Evolutionary conservation across 2,329 filamentous ascomycete genomes (phyloP).

Genomic region (Pestalotiopsis sp.): DNA sequence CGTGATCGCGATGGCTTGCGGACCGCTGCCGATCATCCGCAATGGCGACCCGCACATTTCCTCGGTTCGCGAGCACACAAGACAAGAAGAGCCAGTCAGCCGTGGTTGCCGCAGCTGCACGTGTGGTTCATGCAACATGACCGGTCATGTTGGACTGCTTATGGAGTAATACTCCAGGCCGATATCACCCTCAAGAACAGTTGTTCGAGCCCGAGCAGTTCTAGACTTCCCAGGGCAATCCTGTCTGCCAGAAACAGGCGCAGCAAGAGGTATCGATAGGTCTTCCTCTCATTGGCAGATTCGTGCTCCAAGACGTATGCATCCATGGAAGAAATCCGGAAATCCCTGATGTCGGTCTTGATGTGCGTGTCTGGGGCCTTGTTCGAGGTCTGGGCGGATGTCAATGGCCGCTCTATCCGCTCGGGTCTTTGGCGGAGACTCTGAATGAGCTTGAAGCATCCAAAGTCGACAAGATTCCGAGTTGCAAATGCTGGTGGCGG

Average conservation of each 20-base stretch:
- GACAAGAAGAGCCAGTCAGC: not conserved
- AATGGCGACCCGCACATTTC: not conserved
- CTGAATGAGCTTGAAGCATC: slow-evolving; percentile 47
- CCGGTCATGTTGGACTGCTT: not conserved
- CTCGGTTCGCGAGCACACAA: not conserved
- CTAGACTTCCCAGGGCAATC: slow-evolving; percentile 39
- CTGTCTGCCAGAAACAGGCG: slow-evolving; percentile 48
- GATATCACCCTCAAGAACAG: slow-evolving; percentile 35
- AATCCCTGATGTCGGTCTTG: slow-evolving; percentile 46
- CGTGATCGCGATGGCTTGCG: not conserved
- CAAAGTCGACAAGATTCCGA: slow-evolving; percentile 39
- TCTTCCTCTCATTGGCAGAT: slow-evolving; percentile 26
- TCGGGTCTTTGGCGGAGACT: slow-evolving; percentile 44
- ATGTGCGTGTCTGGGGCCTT: slow-evolving; percentile 15
- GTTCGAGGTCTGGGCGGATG: slow-evolving; percentile 34
- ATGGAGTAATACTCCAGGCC: slow-evolving; percentile 32
- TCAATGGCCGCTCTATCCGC: slow-evolving; percentile 43
- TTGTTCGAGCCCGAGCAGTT: slow-evolving; percentile 35
- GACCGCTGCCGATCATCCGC: not conserved
- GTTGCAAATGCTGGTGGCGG: slow-evolving; percentile 37
- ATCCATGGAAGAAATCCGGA: slow-evolving; percentile 56
- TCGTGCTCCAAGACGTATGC: slow-evolving; percentile 44
- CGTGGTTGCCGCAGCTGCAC: not conserved
- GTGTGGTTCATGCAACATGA: not conserved
- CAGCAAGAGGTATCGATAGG: slow-evolving; percentile 42